Conservation (phyloP, 2,329 filamentous ascomycete species). For the Pyrenophora seminiperda region DNA sequence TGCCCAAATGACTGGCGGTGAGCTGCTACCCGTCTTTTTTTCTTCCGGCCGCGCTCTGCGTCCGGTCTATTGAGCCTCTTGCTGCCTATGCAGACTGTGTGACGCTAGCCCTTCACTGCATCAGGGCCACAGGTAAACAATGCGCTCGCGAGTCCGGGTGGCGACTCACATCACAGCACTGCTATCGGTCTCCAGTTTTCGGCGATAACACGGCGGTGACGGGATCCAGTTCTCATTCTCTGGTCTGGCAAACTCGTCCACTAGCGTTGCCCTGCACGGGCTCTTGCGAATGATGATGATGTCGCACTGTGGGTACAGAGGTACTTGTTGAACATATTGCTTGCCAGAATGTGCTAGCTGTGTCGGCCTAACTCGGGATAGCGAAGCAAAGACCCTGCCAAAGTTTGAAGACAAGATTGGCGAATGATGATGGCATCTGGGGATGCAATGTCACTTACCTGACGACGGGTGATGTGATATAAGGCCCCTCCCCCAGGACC, state of each 20-base stretch:
- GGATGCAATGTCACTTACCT: neutral
- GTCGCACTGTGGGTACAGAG: slow-evolving; percentile 36
- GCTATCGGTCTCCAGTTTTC: slow-evolving; percentile 34
- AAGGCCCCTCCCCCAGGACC: slow-evolving; percentile 33
- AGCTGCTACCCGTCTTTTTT: slow-evolving; percentile 15
- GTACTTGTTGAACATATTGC: slow-evolving; percentile 32
- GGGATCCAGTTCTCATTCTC: slow-evolving; percentile 36
- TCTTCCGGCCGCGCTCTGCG: slow-evolving; percentile 31
- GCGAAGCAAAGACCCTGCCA: slow-evolving; percentile 14
- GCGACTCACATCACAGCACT: slow-evolving; percentile 27
- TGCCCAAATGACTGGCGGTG: slow-evolving; percentile 17
- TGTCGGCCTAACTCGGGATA: slow-evolving; percentile 33
- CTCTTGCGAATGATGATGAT: slow-evolving; percentile 30
- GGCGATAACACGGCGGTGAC: slow-evolving; percentile 28
- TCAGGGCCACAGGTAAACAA: slow-evolving; percentile 25
- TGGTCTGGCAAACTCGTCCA: slow-evolving; percentile 32
- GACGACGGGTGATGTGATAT: slow-evolving; percentile 25
- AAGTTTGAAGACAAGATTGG: slow-evolving; percentile 23
- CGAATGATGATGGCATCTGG: slow-evolving; percentile 31
- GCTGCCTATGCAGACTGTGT: too few relatives aligned
- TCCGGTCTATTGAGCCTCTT: slow-evolving; percentile 29
- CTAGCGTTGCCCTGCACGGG: slow-evolving; percentile 26
- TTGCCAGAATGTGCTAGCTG: slow-evolving; percentile 11
- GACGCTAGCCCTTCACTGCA: slow-evolving; percentile 17
- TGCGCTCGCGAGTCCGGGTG: slow-evolving; percentile 23